Evolutionary conservation across 2,329 filamentous ascomycete species (phyloP).

Genomic region (Aureobasidium sp.): DNA sequence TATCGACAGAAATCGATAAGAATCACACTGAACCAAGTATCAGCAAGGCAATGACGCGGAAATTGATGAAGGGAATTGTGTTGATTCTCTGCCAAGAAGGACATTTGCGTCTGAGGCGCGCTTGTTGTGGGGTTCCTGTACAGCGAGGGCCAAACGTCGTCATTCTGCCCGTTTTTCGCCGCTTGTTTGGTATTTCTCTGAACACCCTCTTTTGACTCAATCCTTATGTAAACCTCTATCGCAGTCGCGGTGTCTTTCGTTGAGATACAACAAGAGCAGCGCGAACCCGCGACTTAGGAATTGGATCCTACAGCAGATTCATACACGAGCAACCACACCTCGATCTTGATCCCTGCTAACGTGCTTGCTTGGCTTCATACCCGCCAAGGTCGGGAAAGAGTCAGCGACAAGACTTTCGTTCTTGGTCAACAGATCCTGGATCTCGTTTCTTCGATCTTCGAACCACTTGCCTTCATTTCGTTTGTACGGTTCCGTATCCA

Average conservation of each 20-base stretch:
- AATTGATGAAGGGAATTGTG: not conserved
- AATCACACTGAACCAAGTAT: not conserved
- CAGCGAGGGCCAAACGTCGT: not conserved
- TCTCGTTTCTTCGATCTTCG: not conserved
- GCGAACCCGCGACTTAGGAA: not conserved
- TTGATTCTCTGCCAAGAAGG: not conserved
- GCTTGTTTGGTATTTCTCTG: constrained; percentile 3
- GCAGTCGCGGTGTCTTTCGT: not conserved
- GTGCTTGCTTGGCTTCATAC: constrained; percentile 8
- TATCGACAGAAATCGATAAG: not conserved
- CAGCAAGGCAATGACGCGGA: not conserved
- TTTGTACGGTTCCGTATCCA: not conserved
- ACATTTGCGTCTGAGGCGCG: not conserved
- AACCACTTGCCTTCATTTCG: not conserved
- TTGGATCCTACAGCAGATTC: not conserved
- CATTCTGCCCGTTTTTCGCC: constrained; percentile 6
- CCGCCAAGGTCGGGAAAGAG: constrained; percentile 12
- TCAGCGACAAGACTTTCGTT: constrained; percentile 10
- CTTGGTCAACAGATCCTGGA: constrained; percentile 5
- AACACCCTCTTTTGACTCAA: not conserved
- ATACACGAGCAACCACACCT: not conserved
- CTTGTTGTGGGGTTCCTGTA: constrained; percentile 3
- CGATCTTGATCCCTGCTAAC: not conserved
- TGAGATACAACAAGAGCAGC: not conserved
- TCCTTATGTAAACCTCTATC: not conserved